Percentiles rank a stretch among this genome's conserved stretches.
Evolutionary conservation across 108 stramenopile genomes (phyloP).

Genomic region (Cylindrotheca fusiformis): DNA sequence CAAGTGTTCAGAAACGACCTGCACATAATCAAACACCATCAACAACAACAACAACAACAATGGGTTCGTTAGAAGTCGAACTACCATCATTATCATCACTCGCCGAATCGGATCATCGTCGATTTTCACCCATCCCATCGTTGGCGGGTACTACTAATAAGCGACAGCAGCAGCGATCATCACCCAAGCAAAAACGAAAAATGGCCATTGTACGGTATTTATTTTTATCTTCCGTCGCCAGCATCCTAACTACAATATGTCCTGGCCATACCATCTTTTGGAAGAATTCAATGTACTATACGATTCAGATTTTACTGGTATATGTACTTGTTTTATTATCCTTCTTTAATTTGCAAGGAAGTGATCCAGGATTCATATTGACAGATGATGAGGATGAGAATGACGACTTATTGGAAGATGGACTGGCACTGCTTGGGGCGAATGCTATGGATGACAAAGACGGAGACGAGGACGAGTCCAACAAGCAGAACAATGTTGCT

Average conservation of each 20-base stretch:
- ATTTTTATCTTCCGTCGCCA: not conserved
- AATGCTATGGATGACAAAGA: not conserved
- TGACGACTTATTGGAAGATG: not conserved
- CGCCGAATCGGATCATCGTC: too few relatives aligned
- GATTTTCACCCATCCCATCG: too few relatives aligned
- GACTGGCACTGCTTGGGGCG: not conserved
- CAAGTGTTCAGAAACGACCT: too few relatives aligned
- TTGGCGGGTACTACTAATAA: too few relatives aligned
- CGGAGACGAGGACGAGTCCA: not conserved
- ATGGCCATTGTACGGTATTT: not conserved
- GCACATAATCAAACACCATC: too few relatives aligned
- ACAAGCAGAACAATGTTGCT: not conserved
- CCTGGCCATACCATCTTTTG: not conserved
- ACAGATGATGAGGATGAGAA: not conserved
- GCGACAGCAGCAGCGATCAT: not conserved
- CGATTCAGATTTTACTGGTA: not conserved
- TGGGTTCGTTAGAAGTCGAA: too few relatives aligned
- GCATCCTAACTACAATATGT: not conserved
- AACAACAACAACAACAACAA: too few relatives aligned
- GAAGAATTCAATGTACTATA: not conserved
- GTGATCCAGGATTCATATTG: not conserved
- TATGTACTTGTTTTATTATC: not conserved
- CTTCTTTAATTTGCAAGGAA: not conserved
- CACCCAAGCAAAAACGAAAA: not conserved
- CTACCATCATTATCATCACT: too few relatives aligned